Evolutionary conservation across 2,329 filamentous ascomycete genomes (phyloP).

Genomic region (Eutypella sp.): DNA sequence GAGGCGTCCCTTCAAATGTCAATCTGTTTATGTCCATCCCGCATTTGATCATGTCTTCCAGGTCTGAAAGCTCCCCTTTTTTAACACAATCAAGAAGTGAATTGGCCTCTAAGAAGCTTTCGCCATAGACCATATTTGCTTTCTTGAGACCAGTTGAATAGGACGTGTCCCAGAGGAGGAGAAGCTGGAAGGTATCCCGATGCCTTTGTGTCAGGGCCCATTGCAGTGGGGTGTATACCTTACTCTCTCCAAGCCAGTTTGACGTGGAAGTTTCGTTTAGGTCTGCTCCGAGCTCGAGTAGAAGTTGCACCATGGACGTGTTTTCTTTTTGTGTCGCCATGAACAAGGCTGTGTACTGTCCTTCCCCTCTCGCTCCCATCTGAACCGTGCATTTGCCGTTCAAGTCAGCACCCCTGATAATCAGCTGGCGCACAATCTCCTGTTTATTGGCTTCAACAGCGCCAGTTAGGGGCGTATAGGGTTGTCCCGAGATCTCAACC

Average conservation of each 20-base stretch:
- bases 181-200: constrained; percentile 1
- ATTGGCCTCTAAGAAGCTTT: background rate
- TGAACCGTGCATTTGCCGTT: background rate
- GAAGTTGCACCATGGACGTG: background rate
- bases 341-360: background rate
- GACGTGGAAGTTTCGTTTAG: background rate
- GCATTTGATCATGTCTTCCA: background rate
- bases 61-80: background rate
- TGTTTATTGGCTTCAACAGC: background rate
- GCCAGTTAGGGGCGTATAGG: background rate
- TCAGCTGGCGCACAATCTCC: background rate
- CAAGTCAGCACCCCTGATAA: background rate
- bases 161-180: constrained; percentile 1
- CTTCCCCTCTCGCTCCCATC: background rate
- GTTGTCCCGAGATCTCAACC: background rate
- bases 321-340: background rate
- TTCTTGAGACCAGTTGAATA: constrained; percentile 1
- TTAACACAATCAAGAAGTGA: background rate
- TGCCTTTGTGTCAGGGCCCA: background rate
- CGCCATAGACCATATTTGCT: background rate
- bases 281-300: constrained; percentile 1
- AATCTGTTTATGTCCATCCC: constrained; percentile 1
- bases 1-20: constrained; percentile 1
- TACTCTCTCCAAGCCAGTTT: background rate
- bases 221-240: background rate